These are phyloP conservation scores for Aspergillus texensis DNA, from an alignment of 2,329 filamentous ascomycete species.

Conservation along the genomic window DNA sequence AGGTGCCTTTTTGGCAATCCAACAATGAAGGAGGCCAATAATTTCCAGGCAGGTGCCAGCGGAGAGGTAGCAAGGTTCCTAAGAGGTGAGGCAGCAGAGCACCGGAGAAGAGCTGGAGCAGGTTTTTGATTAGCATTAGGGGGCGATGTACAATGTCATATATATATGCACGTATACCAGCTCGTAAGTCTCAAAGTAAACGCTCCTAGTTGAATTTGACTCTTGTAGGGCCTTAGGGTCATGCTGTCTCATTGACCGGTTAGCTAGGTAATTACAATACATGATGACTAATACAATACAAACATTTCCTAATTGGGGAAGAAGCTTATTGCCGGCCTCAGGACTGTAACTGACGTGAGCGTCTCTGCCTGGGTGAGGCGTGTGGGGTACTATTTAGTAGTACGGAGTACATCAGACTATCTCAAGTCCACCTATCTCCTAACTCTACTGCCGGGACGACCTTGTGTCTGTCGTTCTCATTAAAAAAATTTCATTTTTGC, in stretches of 20 bases:
- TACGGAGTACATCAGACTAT: not conserved
- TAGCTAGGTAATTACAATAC: not conserved
- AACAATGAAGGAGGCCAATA: slow-evolving; percentile 28
- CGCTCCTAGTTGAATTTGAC: no score
- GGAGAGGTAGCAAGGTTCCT: slow-evolving; percentile 54
- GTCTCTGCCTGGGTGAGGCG: slow-evolving; percentile 17
- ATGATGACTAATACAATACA: slow-evolving; percentile 25
- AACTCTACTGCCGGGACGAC: not conserved
- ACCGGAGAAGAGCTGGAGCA: slow-evolving; percentile 32
- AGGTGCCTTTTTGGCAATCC: slow-evolving; percentile 76
- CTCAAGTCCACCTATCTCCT: slow-evolving; percentile 1
- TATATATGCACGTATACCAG: not conserved
- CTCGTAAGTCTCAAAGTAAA: no score
- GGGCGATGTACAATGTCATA: not conserved
- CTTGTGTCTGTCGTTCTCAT: not conserved
- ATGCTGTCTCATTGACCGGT: not conserved
- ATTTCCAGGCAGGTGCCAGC: slow-evolving; percentile 31
- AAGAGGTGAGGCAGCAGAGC: slow-evolving; percentile 59
- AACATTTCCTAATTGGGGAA: slow-evolving; percentile 13
- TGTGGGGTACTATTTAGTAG: not conserved
- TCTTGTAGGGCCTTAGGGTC: no score
- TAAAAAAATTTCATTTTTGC: slow-evolving; percentile 12
- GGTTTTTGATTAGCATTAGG: not conserved
- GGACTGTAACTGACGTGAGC: slow-evolving; percentile 21
- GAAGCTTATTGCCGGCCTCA: slow-evolving; percentile 16